phyloP scores from a whole-genome alignment of 73 alveolate genomes.

The Symbiodinium pilosum region DNA sequence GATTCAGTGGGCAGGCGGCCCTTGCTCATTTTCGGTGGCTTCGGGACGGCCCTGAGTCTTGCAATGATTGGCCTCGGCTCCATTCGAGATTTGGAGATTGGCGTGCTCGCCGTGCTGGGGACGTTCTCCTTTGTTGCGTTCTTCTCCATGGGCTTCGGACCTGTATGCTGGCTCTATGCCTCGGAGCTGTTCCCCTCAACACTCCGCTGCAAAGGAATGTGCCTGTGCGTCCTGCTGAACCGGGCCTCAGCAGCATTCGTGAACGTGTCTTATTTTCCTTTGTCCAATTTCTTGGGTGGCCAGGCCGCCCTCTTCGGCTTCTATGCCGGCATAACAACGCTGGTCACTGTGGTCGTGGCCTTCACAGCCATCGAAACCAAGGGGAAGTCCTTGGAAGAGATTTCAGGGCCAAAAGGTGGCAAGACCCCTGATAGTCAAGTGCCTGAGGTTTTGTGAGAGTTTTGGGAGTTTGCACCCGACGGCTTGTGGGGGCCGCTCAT shows the following conservation, averaged over 20 bases:
- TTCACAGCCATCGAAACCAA: constrained; percentile 11
- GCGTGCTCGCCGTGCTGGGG: constrained; percentile 1
- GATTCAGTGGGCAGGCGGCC: constrained; percentile 22
- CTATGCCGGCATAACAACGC: neutral
- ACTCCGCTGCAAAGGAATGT: constrained; percentile 17
- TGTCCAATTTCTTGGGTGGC: neutral
- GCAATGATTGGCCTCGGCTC: neutral
- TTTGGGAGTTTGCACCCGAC: neutral
- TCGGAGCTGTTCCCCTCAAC: constrained; percentile 2
- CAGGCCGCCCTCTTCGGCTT: constrained; percentile 3
- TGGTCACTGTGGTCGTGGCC: neutral
- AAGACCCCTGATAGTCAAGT: neutral
- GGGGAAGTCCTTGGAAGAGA: constrained; percentile 13
- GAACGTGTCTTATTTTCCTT: neutral
- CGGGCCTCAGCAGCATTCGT: constrained; percentile 15
- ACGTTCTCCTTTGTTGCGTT: neutral
- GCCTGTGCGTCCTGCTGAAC: constrained; percentile 7
- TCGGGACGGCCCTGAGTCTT: neutral
- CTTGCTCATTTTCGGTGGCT: neutral
- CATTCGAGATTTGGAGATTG: neutral
- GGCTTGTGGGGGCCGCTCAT: no score
- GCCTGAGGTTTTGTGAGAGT: neutral
- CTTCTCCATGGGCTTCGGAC: constrained; percentile 23
- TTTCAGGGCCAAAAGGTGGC: neutral
- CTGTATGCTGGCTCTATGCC: constrained; percentile 22